Base-by-base conservation (phyloP, 2,329 filamentous ascomycete species). In the Trichophyton equinum region DNA sequence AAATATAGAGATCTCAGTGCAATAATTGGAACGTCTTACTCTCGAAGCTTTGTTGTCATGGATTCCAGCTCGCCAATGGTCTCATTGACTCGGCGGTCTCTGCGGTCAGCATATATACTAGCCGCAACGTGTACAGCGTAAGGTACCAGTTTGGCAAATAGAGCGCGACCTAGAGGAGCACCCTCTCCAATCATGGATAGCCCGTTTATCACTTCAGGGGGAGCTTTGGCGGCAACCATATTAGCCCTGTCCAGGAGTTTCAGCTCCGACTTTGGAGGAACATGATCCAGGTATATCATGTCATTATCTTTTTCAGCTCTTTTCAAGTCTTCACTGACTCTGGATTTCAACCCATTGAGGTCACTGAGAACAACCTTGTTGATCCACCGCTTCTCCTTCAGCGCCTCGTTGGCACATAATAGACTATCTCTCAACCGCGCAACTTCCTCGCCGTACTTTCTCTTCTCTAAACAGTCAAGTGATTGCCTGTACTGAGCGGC, bases 231-330 rank as follows among this genome's bases (percentile, higher is more conserved):
- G 13, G 85, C 77, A 0, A 95, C 92, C 92, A 99, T 96, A 64
- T 85, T 89, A 8, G 90, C 92, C 62, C 92, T 82, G 63, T 95
- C 91, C 4, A 99, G 82, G 2, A 86, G 83, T 72, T 87, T 91
- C 51, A 99, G 80, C 69, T 96, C 91, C 2, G 89, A 84, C 68
- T 96, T 96, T 9, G 90, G 84, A 2, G 92, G 90, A 0, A 97
- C 90, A 0, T 87, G 81, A 58, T 86, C 83, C 2, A 97, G 78
- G 71, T 96, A 99, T 15, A 99, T 96, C 67, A 95, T 80, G 71
- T 99, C 92, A 66, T 99, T 99, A 70, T 99, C 94, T 72, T 89
- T 95, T 72, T 97, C 92, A 0, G 92, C 91, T 55, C 92, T 81
- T 74, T 95, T 96, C 65, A 99, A 70, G 66, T 96, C 91, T 67